phyloP scores from a whole-genome alignment of 257 asterid genomes.

The Nicotiana benthamiana region DNA sequence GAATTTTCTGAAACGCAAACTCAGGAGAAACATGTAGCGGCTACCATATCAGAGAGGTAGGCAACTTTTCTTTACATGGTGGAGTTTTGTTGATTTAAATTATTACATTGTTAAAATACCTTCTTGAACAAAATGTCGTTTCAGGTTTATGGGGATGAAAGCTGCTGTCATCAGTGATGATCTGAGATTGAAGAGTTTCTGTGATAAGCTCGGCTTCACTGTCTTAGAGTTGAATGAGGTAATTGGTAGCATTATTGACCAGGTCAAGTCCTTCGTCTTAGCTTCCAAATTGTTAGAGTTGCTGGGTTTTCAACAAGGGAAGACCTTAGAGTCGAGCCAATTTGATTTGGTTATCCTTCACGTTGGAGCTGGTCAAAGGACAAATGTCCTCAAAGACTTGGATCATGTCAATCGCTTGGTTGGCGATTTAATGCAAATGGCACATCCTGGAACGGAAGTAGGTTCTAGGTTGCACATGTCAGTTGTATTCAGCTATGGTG shows the following conservation, averaged over 20 bases:
- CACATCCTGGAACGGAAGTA: slow-evolving; percentile 35
- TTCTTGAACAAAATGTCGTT: neutral
- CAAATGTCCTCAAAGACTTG: slow-evolving; percentile 26
- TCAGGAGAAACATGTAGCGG: slow-evolving; percentile 20
- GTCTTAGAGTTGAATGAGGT: slow-evolving; percentile 36
- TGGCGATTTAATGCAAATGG: slow-evolving; percentile 34
- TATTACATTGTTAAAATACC: neutral
- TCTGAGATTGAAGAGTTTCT: slow-evolving; percentile 40
- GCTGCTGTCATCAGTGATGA: slow-evolving; percentile 56
- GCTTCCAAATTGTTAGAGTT: slow-evolving; percentile 50
- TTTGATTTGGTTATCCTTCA: slow-evolving; percentile 67
- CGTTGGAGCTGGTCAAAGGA: slow-evolving; percentile 41
- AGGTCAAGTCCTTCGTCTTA: slow-evolving; percentile 14
- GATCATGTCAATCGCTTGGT: slow-evolving; percentile 50
- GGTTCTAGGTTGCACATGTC: slow-evolving; percentile 69
- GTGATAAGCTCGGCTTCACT: slow-evolving; percentile 43
- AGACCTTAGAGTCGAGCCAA: slow-evolving; percentile 26
- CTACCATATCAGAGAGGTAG: slow-evolving; percentile 64
- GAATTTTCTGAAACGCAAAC: slow-evolving; percentile 17
- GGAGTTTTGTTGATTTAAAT: neutral
- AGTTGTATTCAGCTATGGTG: slow-evolving; percentile 72
- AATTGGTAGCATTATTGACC: slow-evolving; percentile 7
- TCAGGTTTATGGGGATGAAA: slow-evolving; percentile 89
- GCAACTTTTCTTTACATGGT: neutral
- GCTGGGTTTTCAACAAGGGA: slow-evolving; percentile 75